phyloP scores from a whole-genome alignment of 768 basidiomycete species.

The Hydnum rufescens region DNA sequence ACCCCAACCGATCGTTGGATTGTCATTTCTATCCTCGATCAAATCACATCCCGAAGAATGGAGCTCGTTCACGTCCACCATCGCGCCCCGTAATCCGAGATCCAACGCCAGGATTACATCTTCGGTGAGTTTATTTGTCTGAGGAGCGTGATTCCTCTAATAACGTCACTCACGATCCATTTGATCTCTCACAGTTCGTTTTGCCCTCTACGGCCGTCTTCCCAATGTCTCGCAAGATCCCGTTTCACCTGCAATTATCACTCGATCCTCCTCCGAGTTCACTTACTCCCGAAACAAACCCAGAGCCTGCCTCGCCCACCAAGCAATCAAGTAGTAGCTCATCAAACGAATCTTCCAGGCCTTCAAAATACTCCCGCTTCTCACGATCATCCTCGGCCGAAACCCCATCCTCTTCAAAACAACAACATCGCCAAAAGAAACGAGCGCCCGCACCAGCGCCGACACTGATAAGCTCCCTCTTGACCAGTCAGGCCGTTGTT shows the following conservation, averaged over 20 bases:
- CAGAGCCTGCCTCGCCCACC: neutral
- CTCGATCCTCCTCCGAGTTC: neutral
- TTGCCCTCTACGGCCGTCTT: constrained; percentile 7
- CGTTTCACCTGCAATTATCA: constrained; percentile 9
- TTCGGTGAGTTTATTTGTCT: neutral
- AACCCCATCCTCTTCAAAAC: too few relatives aligned
- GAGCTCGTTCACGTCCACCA: constrained; percentile 5
- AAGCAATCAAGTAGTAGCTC: neutral
- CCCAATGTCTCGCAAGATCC: constrained; percentile 6
- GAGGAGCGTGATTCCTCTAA: neutral
- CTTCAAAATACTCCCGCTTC: neutral
- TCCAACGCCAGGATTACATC: neutral
- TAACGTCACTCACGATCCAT: neutral
- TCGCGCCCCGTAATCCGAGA: constrained; percentile 3
- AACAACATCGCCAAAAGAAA: neutral
- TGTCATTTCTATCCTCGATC: constrained; percentile 7
- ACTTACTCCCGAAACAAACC: neutral
- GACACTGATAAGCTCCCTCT: too few relatives aligned
- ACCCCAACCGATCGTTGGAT: constrained; percentile 3
- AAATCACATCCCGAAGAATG: constrained; percentile 10
- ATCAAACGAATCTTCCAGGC: neutral
- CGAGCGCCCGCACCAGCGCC: neutral
- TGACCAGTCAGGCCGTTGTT: neutral
- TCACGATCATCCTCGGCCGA: too few relatives aligned
- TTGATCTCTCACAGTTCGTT: constrained; percentile 4